Evolutionary conservation across 106 monocot species (phyloP).

Genomic region (Narthecium ossifragum): DNA sequence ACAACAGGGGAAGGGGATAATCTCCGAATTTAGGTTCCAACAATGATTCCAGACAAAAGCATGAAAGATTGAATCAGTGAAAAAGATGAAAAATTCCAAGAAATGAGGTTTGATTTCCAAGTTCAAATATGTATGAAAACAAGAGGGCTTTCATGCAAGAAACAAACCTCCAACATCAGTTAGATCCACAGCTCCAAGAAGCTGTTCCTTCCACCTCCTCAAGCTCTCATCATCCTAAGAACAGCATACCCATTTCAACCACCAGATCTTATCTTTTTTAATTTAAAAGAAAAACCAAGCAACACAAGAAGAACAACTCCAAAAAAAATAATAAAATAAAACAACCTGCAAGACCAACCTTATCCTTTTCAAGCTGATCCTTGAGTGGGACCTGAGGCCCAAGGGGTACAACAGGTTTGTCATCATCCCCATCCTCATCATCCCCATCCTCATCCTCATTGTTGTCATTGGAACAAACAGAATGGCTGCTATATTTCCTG

Average conservation of each 20-base stretch:
- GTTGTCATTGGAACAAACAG: constrained; percentile 14
- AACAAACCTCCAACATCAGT: constrained; percentile 80
- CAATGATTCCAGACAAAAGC: too few relatives aligned
- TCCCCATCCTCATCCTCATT: constrained; percentile 33
- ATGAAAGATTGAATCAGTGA: too few relatives aligned
- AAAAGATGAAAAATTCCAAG: too few relatives aligned
- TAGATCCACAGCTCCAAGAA: constrained; percentile 73
- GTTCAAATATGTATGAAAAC: too few relatives aligned
- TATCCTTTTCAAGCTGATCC: constrained; percentile 75
- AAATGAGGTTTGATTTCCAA: too few relatives aligned
- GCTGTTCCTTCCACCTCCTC: constrained; percentile 88
- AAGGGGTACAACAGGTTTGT: constrained; percentile 25
- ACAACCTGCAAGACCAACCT: constrained; percentile 21
- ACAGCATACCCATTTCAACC: too few relatives aligned
- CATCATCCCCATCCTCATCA: constrained; percentile 37
- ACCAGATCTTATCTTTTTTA: background rate
- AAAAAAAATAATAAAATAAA: background rate
- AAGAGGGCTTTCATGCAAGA: too few relatives aligned
- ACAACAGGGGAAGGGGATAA: too few relatives aligned
- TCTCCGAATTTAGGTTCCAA: too few relatives aligned
- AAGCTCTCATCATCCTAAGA: constrained; percentile 94
- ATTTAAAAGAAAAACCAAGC: background rate
- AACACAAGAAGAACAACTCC: background rate
- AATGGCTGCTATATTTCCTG: constrained; percentile 25
- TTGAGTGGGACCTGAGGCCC: constrained; percentile 67